A percentile compares a stretch with the other conserved stretches of the same genome.
Evolutionary conservation across 345 rosid genomes (phyloP).

Genomic region (Excoecaria agallocha): DNA sequence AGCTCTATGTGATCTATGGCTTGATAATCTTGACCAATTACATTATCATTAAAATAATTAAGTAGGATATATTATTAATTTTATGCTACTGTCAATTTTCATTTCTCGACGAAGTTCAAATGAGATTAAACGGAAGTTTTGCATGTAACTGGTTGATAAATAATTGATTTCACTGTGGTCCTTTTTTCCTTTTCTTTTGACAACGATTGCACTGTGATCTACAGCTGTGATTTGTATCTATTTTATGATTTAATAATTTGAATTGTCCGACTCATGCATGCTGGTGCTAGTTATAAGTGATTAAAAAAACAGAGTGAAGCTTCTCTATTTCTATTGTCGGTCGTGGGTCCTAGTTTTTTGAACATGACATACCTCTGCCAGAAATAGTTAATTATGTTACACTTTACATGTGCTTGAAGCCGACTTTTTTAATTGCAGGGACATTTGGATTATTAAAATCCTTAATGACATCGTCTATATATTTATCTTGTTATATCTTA

Average conservation of each 20-base stretch:
- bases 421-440: neutral
- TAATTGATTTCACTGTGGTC: neutral
- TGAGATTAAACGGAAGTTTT: neutral
- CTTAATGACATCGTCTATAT: neutral
- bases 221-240: conserved; percentile 10
- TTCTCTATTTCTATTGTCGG: neutral
- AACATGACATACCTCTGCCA: too few species aligned
- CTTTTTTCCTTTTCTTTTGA: too few species aligned
- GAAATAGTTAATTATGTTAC: neutral
- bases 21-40: too few species aligned
- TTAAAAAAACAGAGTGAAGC: too few species aligned
- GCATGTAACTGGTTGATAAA: neutral
- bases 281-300: too few species aligned
- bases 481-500: neutral
- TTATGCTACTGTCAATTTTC: too few species aligned
- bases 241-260: neutral
- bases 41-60: too few species aligned
- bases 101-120: too few species aligned
- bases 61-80: too few species aligned
- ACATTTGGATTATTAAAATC: neutral
- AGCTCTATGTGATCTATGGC: too few species aligned
- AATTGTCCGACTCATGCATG: neutral
- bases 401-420: neutral
- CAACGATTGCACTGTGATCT: conserved; percentile 9
- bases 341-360: conserved; percentile 1